Base-by-base conservation (phyloP, 2,329 filamentous ascomycete species). In the Ascochyta viciae-villosae region DNA sequence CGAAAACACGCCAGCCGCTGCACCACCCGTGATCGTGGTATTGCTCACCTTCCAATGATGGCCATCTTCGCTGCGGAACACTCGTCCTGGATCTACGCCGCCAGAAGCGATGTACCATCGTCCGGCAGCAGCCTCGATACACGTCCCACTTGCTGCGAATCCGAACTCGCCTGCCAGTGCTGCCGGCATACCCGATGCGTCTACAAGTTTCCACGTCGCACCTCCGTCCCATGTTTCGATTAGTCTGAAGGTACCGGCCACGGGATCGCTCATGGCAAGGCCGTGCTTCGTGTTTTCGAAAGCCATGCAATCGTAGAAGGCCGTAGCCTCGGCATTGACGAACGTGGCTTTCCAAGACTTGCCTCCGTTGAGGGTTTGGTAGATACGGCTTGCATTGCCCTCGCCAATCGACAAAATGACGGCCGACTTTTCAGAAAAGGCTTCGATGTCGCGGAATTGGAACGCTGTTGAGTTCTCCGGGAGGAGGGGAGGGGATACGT, bases 231-330 rank as follows among this genome's bases (percentile, higher is more conserved):
- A 64, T 0, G 69, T 70, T 33, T 70, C 67, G 5, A 72, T 57
- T 5, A 72, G 39, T n/a, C 68, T 59, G 31, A 72, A 69, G 41
- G 61, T 65, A 3, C 69, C 67, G 41, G 65, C 39, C 4, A 72
- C 69, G 13, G 69, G 69, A 58, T 71, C 69, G 19, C 68, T 71
- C 60, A 70, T 57, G 6, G 68, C 68, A 2, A 72, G 45, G 2
- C 69, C 69, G 35, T 66, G 62, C 38, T 45, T 60, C 26, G 31
- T 35, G 29, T 62, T 60, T 33, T 69, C 68, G 40, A 72, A 72
- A 2, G 67, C 63, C 60, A 72, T 65, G 29, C 69, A 69, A 27
- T 72, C 66, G 38, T 70, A 72, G 33, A 70, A 71, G 3, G 69
- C 69, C 12, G 58, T 49, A 16, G 54, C 44, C 31, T 71, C 67